Evolutionary conservation across 495 filamentous ascomycete genomes (phyloP).

Genomic region (Aspergillus funiculosus): DNA sequence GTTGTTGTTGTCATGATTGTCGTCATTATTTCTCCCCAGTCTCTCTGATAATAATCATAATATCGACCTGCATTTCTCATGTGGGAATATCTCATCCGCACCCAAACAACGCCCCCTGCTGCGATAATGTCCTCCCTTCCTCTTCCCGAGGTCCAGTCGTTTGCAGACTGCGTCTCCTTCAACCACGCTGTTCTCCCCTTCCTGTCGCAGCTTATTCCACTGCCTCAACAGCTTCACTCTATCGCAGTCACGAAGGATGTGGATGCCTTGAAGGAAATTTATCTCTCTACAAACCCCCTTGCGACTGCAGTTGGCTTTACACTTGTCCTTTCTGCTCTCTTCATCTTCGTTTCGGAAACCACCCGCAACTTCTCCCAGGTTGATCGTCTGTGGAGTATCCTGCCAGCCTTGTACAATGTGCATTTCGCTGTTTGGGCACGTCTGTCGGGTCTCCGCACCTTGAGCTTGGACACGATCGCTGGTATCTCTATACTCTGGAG

Average conservation of each 20-base stretch:
- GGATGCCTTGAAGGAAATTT: conserved; percentile 57
- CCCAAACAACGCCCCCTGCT: background rate
- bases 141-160: conserved; percentile 60
- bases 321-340: conserved; percentile 57
- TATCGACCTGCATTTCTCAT: conserved; percentile 8
- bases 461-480: conserved; percentile 66
- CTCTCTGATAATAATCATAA: background rate
- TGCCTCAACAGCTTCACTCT: conserved; percentile 56
- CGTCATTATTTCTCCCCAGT: background rate
- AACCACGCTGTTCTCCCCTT: conserved; percentile 66
- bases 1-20: background rate
- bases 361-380: conserved; percentile 94
- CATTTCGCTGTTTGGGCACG: conserved; percentile 81
- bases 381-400: conserved; percentile 83
- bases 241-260: conserved; percentile 47
- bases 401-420: conserved; percentile 83
- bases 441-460: conserved; percentile 62
- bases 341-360: conserved; percentile 70
- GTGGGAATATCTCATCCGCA: conserved; percentile 8
- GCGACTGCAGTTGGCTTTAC: conserved; percentile 69
- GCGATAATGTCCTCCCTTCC: conserved; percentile 24
- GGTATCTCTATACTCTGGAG: conserved; percentile 73
- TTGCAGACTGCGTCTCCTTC: conserved; percentile 69
- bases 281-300: conserved; percentile 82
- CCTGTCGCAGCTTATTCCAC: conserved; percentile 67